A percentile compares a stretch with the other conserved stretches of the same genome.
phyloP scores from a whole-genome alignment of 768 basidiomycete species.

The Leccinum boreale region DNA sequence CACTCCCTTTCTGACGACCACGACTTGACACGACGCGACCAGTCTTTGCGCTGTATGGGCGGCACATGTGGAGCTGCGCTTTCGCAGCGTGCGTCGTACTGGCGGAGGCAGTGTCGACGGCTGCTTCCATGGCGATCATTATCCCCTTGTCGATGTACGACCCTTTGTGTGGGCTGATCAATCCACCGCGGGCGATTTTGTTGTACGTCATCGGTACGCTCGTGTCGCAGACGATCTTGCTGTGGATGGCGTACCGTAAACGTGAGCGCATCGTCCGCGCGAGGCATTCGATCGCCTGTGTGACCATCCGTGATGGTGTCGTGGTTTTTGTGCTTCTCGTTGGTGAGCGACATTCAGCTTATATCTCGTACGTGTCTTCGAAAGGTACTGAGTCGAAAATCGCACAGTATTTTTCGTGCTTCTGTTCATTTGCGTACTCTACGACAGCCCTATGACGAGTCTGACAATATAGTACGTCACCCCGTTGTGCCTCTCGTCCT shows the following conservation, averaged over 20 bases:
- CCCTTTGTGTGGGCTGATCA: conserved; percentile 7
- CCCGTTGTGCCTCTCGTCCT: background rate
- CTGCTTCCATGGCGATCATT: background rate
- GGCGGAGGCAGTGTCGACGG: conserved; percentile 4
- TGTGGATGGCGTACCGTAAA: conserved; percentile 20
- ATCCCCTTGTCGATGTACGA: conserved; percentile 14
- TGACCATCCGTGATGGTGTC: conserved; percentile 25
- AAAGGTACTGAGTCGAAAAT: background rate
- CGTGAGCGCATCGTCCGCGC: background rate
- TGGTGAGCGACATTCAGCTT: conserved; percentile 10
- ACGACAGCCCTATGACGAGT: background rate
- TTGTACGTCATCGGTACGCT: conserved; percentile 9
- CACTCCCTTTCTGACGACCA: background rate
- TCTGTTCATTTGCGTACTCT: conserved; percentile 1
- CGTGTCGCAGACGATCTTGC: conserved; percentile 13
- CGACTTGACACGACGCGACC: background rate
- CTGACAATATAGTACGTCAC: conserved; percentile 15
- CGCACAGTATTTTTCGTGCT: conserved; percentile 3
- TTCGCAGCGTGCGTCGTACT: conserved; percentile 9
- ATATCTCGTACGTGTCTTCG: background rate
- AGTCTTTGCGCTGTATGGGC: conserved; percentile 23
- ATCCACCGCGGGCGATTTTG: conserved; percentile 2
- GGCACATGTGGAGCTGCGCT: background rate
- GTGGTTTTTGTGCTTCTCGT: conserved; percentile 10
- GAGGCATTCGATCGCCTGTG: conserved; percentile 6